Conservation (phyloP, 2,329 filamentous ascomycete genomes). For the Lasiodiplodia citricola region DNA sequence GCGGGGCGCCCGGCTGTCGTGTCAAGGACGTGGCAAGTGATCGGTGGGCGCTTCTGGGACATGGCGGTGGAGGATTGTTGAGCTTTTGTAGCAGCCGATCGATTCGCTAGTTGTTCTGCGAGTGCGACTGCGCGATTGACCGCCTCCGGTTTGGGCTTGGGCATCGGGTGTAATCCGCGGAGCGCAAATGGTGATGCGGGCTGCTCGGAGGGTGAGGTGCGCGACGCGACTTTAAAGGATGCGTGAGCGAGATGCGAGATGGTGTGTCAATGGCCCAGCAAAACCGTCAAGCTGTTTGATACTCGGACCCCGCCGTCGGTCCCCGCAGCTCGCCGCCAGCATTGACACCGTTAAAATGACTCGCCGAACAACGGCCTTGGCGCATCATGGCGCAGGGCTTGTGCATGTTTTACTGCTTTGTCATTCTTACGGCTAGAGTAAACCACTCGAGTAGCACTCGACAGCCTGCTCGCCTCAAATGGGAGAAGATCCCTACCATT, state of each 20-base stretch:
- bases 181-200: background rate
- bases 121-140: conserved; percentile 23
- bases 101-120: conserved; percentile 16
- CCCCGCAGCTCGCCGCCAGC: conserved; percentile 21
- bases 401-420: conserved; percentile 15
- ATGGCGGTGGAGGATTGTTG: conserved; percentile 21
- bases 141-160: conserved; percentile 18
- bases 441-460: background rate
- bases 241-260: background rate
- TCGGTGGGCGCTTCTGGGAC: conserved; percentile 53
- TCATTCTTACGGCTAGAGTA: conserved; percentile 7
- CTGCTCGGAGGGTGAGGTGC: background rate
- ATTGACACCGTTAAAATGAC: conserved; percentile 10
- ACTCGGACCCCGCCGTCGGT: conserved; percentile 18
- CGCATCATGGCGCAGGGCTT: conserved; percentile 2
- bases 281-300: conserved; percentile 10
- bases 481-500: background rate
- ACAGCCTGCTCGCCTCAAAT: background rate
- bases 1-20: conserved; percentile 76
- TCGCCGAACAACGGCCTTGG: conserved; percentile 10
- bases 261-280: conserved; percentile 10
- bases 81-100: conserved; percentile 5
- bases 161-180: conserved; percentile 4
- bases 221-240: background rate
- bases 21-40: conserved; percentile 88